phyloP scores from a whole-genome alignment of 2,329 filamentous ascomycete genomes.

The Calycina herbarum region DNA sequence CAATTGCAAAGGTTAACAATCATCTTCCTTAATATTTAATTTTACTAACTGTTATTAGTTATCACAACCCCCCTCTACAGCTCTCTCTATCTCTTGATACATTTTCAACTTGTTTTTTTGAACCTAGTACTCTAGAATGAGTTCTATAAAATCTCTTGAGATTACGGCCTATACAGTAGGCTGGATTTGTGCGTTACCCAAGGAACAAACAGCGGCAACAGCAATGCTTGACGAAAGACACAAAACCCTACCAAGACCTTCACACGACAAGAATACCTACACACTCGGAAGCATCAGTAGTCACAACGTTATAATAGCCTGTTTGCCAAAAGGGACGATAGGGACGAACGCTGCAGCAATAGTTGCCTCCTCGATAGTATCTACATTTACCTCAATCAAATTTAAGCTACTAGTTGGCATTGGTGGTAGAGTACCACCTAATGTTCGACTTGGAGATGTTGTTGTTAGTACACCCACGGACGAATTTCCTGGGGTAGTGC shows the following conservation, averaged over 20 bases:
- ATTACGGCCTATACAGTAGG: not conserved
- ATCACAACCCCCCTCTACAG: too few species aligned
- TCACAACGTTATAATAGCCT: conserved; percentile 35
- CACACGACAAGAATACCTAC: conserved; percentile 31
- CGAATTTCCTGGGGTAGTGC: conserved; percentile 18
- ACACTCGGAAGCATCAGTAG: conserved; percentile 29
- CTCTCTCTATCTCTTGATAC: too few species aligned
- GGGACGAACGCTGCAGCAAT: conserved; percentile 39
- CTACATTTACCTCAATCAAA: conserved; percentile 32
- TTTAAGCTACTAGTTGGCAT: conserved; percentile 25
- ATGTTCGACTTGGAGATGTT: conserved; percentile 26
- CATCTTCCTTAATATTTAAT: too few species aligned
- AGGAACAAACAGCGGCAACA: conserved; percentile 14
- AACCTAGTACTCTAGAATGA: too few species aligned
- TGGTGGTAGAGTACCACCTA: conserved; percentile 24
- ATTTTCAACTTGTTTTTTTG: too few species aligned
- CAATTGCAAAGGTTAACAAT: too few species aligned
- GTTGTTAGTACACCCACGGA: conserved; percentile 19
- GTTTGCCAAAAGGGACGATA: conserved; percentile 34
- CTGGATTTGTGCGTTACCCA: conserved; percentile 12
- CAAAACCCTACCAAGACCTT: conserved; percentile 5
- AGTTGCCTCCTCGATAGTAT: conserved; percentile 36
- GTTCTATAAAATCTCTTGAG: not conserved
- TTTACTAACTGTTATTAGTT: too few species aligned
- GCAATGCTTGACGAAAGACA: conserved; percentile 32